Conservation (phyloP, 495 filamentous ascomycete genomes). For the Podospora fimiseda region DNA sequence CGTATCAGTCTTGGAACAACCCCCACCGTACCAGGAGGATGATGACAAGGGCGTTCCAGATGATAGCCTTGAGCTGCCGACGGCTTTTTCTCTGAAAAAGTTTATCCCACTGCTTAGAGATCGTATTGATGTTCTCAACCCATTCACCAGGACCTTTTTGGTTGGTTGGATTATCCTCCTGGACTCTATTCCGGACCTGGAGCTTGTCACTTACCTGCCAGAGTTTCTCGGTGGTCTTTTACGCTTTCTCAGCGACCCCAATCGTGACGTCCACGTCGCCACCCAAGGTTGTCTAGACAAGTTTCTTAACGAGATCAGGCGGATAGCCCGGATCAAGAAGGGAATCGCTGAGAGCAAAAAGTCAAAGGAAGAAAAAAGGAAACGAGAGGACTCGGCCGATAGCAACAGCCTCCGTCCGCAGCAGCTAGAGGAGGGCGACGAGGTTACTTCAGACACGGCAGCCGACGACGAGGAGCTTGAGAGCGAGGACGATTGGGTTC, state of each 20-base stretch:
- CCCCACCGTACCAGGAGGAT: slow-evolving; percentile 38
- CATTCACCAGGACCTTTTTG: slow-evolving; percentile 89
- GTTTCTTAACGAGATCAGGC: slow-evolving; percentile 90
- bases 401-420: slow-evolving; percentile 45
- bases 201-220: slow-evolving; percentile 87
- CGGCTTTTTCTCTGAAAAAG: slow-evolving; percentile 81
- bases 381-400: slow-evolving; percentile 59
- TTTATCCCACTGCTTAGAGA: slow-evolving; percentile 94
- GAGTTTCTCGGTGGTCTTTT: slow-evolving; percentile 88
- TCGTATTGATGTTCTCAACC: slow-evolving; percentile 85
- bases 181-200: slow-evolving; percentile 94
- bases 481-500: slow-evolving; percentile 89
- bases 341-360: slow-evolving; percentile 84
- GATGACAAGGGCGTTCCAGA: slow-evolving; percentile 45
- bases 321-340: slow-evolving; percentile 86
- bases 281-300: slow-evolving; percentile 87
- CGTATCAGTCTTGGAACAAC: slow-evolving; percentile 75
- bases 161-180: slow-evolving; percentile 94
- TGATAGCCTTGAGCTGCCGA: slow-evolving; percentile 57
- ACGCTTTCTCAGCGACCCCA: slow-evolving; percentile 85
- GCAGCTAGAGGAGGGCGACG: slow-evolving; percentile 38
- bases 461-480: slow-evolving; percentile 52
- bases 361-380: slow-evolving; percentile 59
- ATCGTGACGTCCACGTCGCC: slow-evolving; percentile 86
- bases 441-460: slow-evolving; percentile 53